Percentiles rank a stretch among this genome's conserved stretches.
Conservation (phyloP, 139 green algal species). For the Coelastrella sp. region DNA sequence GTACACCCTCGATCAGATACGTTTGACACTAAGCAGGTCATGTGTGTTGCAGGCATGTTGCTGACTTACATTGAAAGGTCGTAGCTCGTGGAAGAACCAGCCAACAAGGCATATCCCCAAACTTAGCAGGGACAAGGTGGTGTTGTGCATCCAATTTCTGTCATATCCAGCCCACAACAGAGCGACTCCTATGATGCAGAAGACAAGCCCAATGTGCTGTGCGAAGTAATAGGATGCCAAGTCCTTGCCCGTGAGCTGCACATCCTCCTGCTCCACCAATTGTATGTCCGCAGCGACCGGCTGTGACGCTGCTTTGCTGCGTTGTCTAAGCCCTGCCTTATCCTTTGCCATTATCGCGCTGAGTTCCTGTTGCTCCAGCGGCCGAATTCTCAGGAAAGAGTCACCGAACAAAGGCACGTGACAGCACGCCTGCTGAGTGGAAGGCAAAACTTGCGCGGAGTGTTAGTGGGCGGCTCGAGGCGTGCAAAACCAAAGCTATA, state of each 20-base stretch:
- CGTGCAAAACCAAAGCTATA: too few species aligned
- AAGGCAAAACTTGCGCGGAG: too few species aligned
- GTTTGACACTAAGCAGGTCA: too few species aligned
- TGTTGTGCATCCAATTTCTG: slow-evolving; percentile 50
- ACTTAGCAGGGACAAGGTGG: slow-evolving; percentile 17
- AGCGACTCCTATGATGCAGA: neutral
- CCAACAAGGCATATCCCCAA: slow-evolving; percentile 34
- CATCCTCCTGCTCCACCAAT: neutral
- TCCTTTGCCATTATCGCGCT: slow-evolving; percentile 9
- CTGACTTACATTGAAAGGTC: slow-evolving; percentile 50
- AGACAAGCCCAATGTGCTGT: slow-evolving; percentile 19
- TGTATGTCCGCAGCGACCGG: neutral
- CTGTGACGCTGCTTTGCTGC: neutral
- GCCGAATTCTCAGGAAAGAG: too few species aligned
- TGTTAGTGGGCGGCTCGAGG: too few species aligned
- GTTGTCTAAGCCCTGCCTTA: neutral
- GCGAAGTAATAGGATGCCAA: neutral
- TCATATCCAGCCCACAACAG: slow-evolving; percentile 33
- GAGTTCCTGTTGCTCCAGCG: too few species aligned
- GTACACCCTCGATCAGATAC: too few species aligned
- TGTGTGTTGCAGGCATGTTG: too few species aligned
- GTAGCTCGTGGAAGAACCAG: slow-evolving; percentile 46
- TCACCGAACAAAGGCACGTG: neutral
- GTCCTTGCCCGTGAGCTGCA: neutral
- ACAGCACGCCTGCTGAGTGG: neutral